Evolutionary conservation across 169 alveolate genomes (phyloP).

Genomic region (Plasmodium ovale): DNA sequence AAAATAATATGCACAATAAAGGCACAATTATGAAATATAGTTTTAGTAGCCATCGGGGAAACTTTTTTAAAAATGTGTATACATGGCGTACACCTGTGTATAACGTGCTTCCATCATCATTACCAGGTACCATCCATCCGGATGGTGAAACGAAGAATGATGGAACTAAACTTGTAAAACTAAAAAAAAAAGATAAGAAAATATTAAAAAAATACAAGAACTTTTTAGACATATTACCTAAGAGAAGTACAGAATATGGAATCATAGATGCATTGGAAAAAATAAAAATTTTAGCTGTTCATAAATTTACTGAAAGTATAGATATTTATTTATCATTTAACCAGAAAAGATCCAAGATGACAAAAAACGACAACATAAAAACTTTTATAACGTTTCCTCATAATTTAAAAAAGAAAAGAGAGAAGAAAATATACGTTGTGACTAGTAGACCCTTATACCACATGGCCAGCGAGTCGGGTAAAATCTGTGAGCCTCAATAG

Average conservation of each 20-base stretch:
- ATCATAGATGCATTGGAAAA: conserved; percentile 63
- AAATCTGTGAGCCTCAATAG: too few relatives aligned
- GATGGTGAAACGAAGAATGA: neutral
- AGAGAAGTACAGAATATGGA: conserved; percentile 34
- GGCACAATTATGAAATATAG: neutral
- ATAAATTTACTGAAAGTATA: conserved; percentile 72
- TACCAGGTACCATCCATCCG: neutral
- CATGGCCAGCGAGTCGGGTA: conserved; percentile 47
- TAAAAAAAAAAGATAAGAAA: conserved; percentile 70
- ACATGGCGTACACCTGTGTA: neutral
- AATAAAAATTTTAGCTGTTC: conserved; percentile 71
- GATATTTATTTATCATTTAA: conserved; percentile 70
- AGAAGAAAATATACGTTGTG: conserved; percentile 59
- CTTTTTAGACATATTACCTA: conserved; percentile 55
- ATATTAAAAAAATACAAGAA: conserved; percentile 68
- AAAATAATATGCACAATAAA: conserved; percentile 3
- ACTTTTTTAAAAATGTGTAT: too few relatives aligned
- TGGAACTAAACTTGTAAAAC: conserved; percentile 19
- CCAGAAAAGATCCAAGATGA: conserved; percentile 63
- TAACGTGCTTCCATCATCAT: neutral
- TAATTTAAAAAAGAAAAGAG: conserved; percentile 71
- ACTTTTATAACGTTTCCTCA: conserved; percentile 75
- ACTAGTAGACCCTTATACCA: conserved; percentile 28
- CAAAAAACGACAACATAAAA: conserved; percentile 72
- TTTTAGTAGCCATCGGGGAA: neutral